Conservation (phyloP, 1,139 yeast species). For the Suhomyces chickasaworum region DNA sequence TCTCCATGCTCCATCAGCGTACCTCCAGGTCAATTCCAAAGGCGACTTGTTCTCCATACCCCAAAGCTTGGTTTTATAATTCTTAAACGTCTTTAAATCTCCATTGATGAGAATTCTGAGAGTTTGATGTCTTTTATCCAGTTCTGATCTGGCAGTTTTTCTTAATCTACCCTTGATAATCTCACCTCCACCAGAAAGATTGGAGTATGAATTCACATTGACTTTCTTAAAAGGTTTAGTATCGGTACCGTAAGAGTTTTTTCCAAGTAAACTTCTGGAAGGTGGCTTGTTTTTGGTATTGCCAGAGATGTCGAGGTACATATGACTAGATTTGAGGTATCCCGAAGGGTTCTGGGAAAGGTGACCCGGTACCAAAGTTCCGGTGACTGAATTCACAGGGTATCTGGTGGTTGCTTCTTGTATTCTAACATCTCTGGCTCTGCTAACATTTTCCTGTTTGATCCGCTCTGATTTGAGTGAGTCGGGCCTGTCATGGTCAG, state of each 20-base stretch:
- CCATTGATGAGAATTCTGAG: slow-evolving; percentile 68
- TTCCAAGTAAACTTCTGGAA: slow-evolving; percentile 32
- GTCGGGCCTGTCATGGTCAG: slow-evolving; percentile 43
- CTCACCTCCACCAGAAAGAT: slow-evolving; percentile 42
- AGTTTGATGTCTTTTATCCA: slow-evolving; percentile 54
- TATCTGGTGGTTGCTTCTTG: slow-evolving; percentile 39
- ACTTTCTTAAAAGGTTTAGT: slow-evolving; percentile 21
- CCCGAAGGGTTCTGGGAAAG: slow-evolving; percentile 27
- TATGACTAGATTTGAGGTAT: slow-evolving; percentile 38
- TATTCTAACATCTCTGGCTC: slow-evolving; percentile 47
- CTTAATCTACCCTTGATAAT: slow-evolving; percentile 68
- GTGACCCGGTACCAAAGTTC: slow-evolving; percentile 16
- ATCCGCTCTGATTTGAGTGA: slow-evolving; percentile 30
- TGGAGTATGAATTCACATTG: slow-evolving; percentile 24
- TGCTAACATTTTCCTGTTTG: slow-evolving; percentile 37
- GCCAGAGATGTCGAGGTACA: slow-evolving; percentile 34
- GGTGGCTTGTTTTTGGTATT: slow-evolving; percentile 43
- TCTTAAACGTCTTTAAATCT: slow-evolving; percentile 55
- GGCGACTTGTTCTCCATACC: slow-evolving; percentile 71
- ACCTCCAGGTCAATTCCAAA: slow-evolving; percentile 64
- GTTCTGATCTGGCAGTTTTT: slow-evolving; percentile 49
- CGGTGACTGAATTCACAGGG: slow-evolving; percentile 25
- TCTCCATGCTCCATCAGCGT: slow-evolving; percentile 71
- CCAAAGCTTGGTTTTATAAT: slow-evolving; percentile 82
- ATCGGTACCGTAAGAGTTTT: slow-evolving; percentile 37